Evolutionary conservation across 768 basidiomycete genomes (phyloP), one percentile per base, ranked within the genome.

Genomic region (Gymnopilus dilepis): DNA sequence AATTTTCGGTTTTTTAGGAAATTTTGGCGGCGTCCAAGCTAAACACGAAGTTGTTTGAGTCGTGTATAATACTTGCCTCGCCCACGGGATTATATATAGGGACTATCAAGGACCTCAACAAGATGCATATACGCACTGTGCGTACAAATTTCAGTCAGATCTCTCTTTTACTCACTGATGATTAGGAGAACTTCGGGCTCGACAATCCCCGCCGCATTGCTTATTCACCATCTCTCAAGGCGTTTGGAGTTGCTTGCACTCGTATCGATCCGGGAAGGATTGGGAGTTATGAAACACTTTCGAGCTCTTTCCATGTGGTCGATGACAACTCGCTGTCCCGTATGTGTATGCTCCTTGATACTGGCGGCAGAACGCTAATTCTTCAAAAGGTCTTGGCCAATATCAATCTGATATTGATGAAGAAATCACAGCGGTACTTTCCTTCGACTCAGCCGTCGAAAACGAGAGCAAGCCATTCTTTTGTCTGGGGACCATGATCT

Each of bases 91-190:
- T 95, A 15, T 74, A 84, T 50, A 84, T 97, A 45, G 94, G 94
- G 7, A 77, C 77, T 5, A 82, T 94, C 12, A 76, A 79, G 31
- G 83, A 89, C 61, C 77, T 94, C 11, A 86, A 91, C 64, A 92
- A 91, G 72, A 80, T 95, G 72, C 91, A 96, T 67, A 86, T 96
- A 47, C 86, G 88, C 58, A 84, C 92, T 34, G 93, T 93, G 71
- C 64, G 84, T 31, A 40, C 17, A 38, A 15, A 45, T 65, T 13
- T 52, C 31, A 8, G 58, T 53, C 52, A 43, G 61, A 34, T 21
- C 24, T 30, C 53, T 54, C 55, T 37, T 62, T 21, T 66, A 40
- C n/a, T 19, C 15, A 28, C 56, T 31, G 34, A 34, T 40, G 31
- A 15, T 11, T 43, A 94, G 93, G 77, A 93, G 28, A 80, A 86